Evolutionary conservation across 2,329 filamentous ascomycete species (phyloP).

Genomic region (Fusarium pilosicola): DNA sequence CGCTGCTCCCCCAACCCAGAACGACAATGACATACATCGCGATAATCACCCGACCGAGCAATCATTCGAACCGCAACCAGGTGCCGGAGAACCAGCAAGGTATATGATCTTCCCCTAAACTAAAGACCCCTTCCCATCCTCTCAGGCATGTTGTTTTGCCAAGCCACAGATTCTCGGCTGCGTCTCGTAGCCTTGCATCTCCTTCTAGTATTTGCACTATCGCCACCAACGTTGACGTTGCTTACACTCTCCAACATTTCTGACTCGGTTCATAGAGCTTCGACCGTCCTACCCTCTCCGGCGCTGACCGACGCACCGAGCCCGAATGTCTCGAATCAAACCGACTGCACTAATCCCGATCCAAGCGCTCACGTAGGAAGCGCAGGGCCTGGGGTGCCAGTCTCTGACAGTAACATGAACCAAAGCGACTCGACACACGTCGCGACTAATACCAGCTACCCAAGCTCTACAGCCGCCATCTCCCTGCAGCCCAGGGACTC

Average conservation of each 20-base stretch:
- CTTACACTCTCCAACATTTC: slow-evolving; percentile 7
- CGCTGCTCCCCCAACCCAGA: slow-evolving; percentile 9
- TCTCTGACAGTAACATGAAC: slow-evolving; percentile 16
- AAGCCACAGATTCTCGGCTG: background rate
- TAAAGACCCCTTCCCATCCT: background rate
- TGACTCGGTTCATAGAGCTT: slow-evolving; percentile 33
- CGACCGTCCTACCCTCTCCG: slow-evolving; percentile 67
- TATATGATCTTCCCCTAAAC: slow-evolving; percentile 1
- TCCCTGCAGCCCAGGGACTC: background rate
- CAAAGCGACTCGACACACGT: slow-evolving; percentile 10
- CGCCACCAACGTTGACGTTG: background rate
- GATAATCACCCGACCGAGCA: slow-evolving; percentile 11
- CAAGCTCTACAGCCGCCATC: background rate
- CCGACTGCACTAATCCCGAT: slow-evolving; percentile 48
- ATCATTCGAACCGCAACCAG: slow-evolving; percentile 13
- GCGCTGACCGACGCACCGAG: slow-evolving; percentile 70
- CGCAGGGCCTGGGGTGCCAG: slow-evolving; percentile 4
- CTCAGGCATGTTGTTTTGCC: background rate
- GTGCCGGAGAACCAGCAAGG: slow-evolving; percentile 20
- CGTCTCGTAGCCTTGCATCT: slow-evolving; percentile 9
- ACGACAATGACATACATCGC: slow-evolving; percentile 23
- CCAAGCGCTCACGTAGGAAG: slow-evolving; percentile 22
- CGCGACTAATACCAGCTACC: slow-evolving; percentile 7
- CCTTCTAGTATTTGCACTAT: background rate
- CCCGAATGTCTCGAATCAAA: slow-evolving; percentile 51